Evolutionary conservation across 202 grass and related monocot genomes (phyloP), one percentile per base, ranked within the genome.

Genomic region (Cymbopogon flexuosus): DNA sequence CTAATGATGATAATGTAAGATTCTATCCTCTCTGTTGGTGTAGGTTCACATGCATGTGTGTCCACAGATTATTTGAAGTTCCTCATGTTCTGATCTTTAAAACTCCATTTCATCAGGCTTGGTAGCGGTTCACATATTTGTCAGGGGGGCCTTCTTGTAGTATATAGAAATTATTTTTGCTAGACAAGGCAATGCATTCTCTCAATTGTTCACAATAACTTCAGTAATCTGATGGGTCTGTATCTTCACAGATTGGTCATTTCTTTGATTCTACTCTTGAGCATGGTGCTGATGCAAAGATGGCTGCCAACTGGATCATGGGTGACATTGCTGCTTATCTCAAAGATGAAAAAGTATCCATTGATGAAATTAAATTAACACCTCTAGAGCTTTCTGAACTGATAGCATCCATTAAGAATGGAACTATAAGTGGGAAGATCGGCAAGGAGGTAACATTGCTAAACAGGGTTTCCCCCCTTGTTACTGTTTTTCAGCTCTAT

Each of bases 271-370:
- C 88, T 58, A 85, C 90, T 43, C 75, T 98, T 68, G 83, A 89
- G 78, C 84, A 93, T 64, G 95, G 86, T 14, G 82, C 95, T 56
- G 92, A 98, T 52, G 88, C 86, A 75, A 98, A 98, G 56, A 59
- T 95, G 86, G 92, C 85, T 68, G 92, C 92, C 73, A 98, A 98
- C 78, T 98, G 96, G 96, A 98, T 93, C 82, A 95, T 98, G 96
- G 83, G 96, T 67, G 90, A 98, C 70, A 93, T 98, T 59, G 83
- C 92, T 84, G 96, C 92, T 87, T 95, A 91, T 85, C 65, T 95
- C 13, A 98, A 93, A 83, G 89, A 91, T 88, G 96, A 98, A 87
- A 93, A 89, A 24, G 70, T 93, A 22, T 76, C 84, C 9, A 93
- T 98, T 45, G 83, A 86, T 84, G 88, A 91, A 73, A 93, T 89